phyloP scores from a whole-genome alignment of 2,329 filamentous ascomycete genomes.

The Cercospora sp. region DNA sequence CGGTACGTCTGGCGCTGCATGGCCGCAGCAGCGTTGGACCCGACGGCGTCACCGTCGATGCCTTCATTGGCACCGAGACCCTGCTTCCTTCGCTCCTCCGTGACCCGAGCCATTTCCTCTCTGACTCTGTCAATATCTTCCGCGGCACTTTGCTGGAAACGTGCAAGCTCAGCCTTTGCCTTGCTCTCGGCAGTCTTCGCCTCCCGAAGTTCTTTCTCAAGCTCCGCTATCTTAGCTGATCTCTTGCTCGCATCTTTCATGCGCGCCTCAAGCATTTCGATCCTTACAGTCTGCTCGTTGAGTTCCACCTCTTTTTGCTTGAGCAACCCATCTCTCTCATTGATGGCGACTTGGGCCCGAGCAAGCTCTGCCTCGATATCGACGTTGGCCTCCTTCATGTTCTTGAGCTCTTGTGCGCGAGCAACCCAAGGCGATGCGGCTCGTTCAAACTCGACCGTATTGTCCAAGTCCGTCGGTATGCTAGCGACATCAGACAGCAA shows the following conservation, averaged over 20 bases:
- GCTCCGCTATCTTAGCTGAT: slow-evolving; percentile 65
- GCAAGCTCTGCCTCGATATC: slow-evolving; percentile 85
- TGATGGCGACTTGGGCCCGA: slow-evolving; percentile 75
- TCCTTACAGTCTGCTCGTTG: slow-evolving; percentile 85
- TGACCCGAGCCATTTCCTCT: slow-evolving; percentile 34
- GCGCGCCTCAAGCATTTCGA: slow-evolving; percentile 84
- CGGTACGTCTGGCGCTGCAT: slow-evolving; percentile 67
- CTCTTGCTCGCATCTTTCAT: slow-evolving; percentile 83
- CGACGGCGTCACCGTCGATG: slow-evolving; percentile 65
- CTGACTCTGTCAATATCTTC: slow-evolving; percentile 34
- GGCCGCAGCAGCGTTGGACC: slow-evolving; percentile 71
- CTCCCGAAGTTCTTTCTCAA: slow-evolving; percentile 52
- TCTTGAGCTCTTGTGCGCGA: slow-evolving; percentile 76
- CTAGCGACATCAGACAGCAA: slow-evolving; percentile 70
- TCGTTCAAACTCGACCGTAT: slow-evolving; percentile 63
- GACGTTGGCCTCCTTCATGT: slow-evolving; percentile 75
- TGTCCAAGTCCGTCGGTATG: slow-evolving; percentile 52
- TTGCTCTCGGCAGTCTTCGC: slow-evolving; percentile 57
- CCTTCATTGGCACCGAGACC: slow-evolving; percentile 55
- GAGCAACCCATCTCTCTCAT: slow-evolving; percentile 64
- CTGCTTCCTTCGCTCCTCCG: slow-evolving; percentile 38
- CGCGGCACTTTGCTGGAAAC: slow-evolving; percentile 32
- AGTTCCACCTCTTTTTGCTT: slow-evolving; percentile 68
- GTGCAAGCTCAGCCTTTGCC: slow-evolving; percentile 40
- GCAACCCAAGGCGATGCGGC: slow-evolving; percentile 77